Conservation (phyloP, 768 basidiomycete genomes). For the Rhodotorula sphaerocarpa region DNA sequence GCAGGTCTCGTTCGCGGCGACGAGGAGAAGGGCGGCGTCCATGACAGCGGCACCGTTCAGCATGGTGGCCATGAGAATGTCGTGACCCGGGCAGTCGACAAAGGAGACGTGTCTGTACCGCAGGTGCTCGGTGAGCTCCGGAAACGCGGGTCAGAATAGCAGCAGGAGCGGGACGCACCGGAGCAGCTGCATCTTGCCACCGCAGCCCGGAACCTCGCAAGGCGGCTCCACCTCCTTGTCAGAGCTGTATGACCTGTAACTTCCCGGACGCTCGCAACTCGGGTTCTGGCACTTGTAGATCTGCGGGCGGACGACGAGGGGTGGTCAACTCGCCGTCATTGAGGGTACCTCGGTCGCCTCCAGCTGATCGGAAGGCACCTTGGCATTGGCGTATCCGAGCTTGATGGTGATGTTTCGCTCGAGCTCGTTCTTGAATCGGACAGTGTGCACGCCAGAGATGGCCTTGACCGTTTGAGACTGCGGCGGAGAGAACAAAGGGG, state of each 20-base stretch:
- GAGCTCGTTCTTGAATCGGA: conserved; percentile 97
- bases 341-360: no score
- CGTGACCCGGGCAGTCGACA: conserved; percentile 79
- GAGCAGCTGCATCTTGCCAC: conserved; percentile 76
- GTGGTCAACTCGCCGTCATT: no score
- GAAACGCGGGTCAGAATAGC: not conserved
- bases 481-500: conserved; percentile 58
- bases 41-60: conserved; percentile 99
- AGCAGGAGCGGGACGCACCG: conserved; percentile 47
- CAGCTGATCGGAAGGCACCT: conserved; percentile 45
- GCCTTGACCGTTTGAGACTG: conserved; percentile 89
- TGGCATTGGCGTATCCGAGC: conserved; percentile 97
- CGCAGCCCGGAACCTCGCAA: conserved; percentile 89
- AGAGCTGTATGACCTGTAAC: conserved; percentile 85
- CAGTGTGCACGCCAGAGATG: conserved; percentile 96
- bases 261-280: conserved; percentile 84
- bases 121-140: no score
- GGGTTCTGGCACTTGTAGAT: conserved; percentile 97
- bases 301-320: conserved; percentile 51
- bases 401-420: conserved; percentile 99
- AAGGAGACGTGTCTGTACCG: conserved; percentile 83
- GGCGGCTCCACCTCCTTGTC: conserved; percentile 88
- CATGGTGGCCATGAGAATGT: conserved; percentile 99
- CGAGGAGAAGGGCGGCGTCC: conserved; percentile 91
- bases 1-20: conserved; percentile 97